phyloP scores from a whole-genome alignment of 306 rosid genomes.

The Vigna unguiculata region DNA sequence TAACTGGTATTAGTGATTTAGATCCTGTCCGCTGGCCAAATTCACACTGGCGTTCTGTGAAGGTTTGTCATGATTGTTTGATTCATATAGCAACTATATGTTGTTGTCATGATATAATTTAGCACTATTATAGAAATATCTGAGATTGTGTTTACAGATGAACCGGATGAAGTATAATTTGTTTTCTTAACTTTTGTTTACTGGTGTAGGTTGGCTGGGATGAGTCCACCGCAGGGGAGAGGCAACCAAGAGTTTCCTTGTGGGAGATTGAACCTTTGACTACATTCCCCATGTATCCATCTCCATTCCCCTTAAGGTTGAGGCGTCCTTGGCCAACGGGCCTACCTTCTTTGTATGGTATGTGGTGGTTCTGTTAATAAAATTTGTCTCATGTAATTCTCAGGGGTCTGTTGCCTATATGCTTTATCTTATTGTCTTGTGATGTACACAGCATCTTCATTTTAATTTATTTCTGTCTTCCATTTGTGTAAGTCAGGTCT shows the following conservation, averaged over 20 bases:
- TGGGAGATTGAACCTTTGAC: conserved; percentile 97
- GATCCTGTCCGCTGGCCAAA: conserved; percentile 78
- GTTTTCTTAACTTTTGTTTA: conserved; percentile 23
- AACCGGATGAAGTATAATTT: conserved; percentile 20
- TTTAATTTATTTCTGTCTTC: conserved; percentile 2
- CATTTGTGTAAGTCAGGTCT: conserved; percentile 61
- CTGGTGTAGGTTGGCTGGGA: conserved; percentile 92
- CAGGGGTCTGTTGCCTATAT: conserved; percentile 8
- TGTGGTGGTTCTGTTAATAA: conserved; percentile 29
- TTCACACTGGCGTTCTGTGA: conserved; percentile 86
- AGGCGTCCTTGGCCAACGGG: conserved; percentile 95
- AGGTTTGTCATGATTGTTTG: conserved; percentile 60
- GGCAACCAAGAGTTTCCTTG: conserved; percentile 91
- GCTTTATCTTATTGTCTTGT: conserved; percentile 20
- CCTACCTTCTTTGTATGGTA: conserved; percentile 78
- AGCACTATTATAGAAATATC: conserved; percentile 17
- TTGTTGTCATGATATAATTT: conserved; percentile 43
- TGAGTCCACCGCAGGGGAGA: conserved; percentile 92
- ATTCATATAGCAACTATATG: conserved; percentile 15
- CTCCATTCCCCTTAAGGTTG: conserved; percentile 81
- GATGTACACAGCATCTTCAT: conserved; percentile 21
- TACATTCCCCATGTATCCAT: conserved; percentile 91
- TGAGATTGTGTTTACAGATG: background rate
- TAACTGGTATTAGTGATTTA: conserved; percentile 74
- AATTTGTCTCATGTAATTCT: conserved; percentile 17